Evolutionary conservation across 305 asterid species (phyloP).

Genomic region (Nicotiana rustica): DNA sequence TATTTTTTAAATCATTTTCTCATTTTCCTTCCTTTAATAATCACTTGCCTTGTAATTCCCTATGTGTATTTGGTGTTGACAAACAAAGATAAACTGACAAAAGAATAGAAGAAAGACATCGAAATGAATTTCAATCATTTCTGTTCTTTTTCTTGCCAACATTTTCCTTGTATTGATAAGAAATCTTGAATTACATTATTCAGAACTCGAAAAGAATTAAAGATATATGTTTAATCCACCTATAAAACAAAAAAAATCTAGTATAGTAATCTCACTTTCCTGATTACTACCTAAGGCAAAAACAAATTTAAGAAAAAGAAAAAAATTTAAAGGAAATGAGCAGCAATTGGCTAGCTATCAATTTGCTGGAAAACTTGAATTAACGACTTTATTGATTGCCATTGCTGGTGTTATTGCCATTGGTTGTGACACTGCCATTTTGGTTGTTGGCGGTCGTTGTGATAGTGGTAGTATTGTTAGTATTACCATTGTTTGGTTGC

Average conservation of each 20-base stretch:
- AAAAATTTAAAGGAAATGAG: constrained; percentile 27
- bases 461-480: constrained; percentile 31
- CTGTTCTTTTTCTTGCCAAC: constrained; percentile 5
- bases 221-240: constrained; percentile 20
- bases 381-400: constrained; percentile 49
- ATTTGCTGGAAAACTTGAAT: constrained; percentile 51
- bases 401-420: constrained; percentile 46
- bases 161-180: constrained; percentile 27
- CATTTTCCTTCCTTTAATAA: too few species aligned
- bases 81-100: neutral
- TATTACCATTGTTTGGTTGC: constrained; percentile 41
- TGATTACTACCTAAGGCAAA: constrained; percentile 13
- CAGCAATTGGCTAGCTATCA: constrained; percentile 37
- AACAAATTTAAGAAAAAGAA: neutral
- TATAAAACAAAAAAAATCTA: constrained; percentile 28
- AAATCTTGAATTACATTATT: constrained; percentile 34
- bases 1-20: too few species aligned
- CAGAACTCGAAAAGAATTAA: neutral
- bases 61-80: neutral
- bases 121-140: constrained; percentile 3
- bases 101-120: neutral
- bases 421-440: constrained; percentile 40
- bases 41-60: neutral
- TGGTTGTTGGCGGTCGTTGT: constrained; percentile 43
- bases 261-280: constrained; percentile 16